These are phyloP conservation scores for Elaeagnus macrophylla DNA, from an alignment of 306 rosid species.

Conservation along the genomic window DNA sequence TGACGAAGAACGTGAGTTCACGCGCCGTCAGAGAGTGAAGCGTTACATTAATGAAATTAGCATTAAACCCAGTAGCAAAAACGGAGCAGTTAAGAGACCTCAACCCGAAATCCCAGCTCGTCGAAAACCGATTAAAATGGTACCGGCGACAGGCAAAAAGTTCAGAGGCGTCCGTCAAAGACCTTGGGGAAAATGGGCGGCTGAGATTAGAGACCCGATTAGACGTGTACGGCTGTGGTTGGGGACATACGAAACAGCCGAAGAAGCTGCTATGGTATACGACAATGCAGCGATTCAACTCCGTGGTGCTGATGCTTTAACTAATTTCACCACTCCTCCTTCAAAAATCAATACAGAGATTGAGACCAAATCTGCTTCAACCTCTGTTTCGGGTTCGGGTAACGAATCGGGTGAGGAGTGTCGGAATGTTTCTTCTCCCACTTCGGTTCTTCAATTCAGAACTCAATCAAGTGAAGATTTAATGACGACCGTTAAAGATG, in stretches of 20 bases:
- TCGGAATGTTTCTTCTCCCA: constrained; percentile 50
- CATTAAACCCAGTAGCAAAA: constrained; percentile 28
- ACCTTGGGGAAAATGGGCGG: constrained; percentile 99
- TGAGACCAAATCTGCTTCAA: neutral
- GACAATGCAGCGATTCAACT: constrained; percentile 80
- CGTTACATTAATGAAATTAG: constrained; percentile 49
- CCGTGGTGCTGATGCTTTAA: constrained; percentile 81
- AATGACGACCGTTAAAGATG: neutral
- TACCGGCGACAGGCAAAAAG: constrained; percentile 31
- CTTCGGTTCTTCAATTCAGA: constrained; percentile 69
- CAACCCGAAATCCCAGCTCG: constrained; percentile 10
- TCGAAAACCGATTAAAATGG: constrained; percentile 30
- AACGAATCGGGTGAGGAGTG: constrained; percentile 67
- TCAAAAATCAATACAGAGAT: constrained; percentile 18
- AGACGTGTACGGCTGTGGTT: constrained; percentile 67
- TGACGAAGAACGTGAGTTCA: constrained; percentile 42
- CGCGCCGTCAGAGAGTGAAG: constrained; percentile 48
- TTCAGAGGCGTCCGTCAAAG: constrained; percentile 86
- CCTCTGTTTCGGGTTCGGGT: constrained; percentile 32
- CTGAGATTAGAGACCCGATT: constrained; percentile 91
- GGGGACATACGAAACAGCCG: constrained; percentile 85
- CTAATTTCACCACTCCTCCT: constrained; percentile 56
- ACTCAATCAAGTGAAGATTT: constrained; percentile 30
- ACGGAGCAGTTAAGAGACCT: constrained; percentile 29
- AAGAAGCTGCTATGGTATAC: constrained; percentile 92